These are phyloP conservation scores for Syzygium syzygioides DNA, from an alignment of 441 rosid genomes.

Conservation along the genomic window DNA sequence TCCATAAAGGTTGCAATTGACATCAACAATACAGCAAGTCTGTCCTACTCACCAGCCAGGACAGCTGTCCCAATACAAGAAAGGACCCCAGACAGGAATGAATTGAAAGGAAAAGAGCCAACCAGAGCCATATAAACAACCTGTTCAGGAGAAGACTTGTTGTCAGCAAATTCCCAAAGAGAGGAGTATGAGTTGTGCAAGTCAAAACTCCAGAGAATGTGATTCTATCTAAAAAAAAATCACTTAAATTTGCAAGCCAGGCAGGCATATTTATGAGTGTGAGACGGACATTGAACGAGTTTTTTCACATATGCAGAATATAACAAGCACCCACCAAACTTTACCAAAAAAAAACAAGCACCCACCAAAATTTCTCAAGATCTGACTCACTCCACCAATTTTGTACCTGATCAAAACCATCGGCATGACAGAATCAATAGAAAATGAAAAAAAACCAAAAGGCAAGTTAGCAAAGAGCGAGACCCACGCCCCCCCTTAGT, in stretches of 20 bases:
- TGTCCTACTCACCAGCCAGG: constrained; percentile 71
- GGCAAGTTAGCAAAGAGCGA: neutral
- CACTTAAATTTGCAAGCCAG: neutral
- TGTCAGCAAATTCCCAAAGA: neutral
- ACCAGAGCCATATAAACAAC: constrained; percentile 89
- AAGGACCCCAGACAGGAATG: constrained; percentile 90
- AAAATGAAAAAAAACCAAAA: neutral
- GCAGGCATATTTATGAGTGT: neutral
- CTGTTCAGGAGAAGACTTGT: constrained; percentile 19
- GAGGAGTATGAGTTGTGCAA: neutral
- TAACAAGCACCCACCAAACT: neutral
- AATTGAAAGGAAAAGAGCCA: constrained; percentile 96
- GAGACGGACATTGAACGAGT: neutral
- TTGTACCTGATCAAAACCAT: neutral
- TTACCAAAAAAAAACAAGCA: neutral
- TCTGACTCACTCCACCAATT: neutral
- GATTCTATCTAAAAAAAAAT: neutral
- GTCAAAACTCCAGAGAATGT: neutral
- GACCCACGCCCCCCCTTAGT: neutral
- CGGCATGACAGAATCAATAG: neutral
- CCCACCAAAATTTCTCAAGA: neutral
- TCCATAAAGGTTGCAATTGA: neutral
- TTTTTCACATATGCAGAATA: neutral
- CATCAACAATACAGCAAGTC: neutral
- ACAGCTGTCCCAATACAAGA: constrained; percentile 91